Conservation (phyloP, 768 basidiomycete genomes). For the Lepiota brunneoincarnata region DNA sequence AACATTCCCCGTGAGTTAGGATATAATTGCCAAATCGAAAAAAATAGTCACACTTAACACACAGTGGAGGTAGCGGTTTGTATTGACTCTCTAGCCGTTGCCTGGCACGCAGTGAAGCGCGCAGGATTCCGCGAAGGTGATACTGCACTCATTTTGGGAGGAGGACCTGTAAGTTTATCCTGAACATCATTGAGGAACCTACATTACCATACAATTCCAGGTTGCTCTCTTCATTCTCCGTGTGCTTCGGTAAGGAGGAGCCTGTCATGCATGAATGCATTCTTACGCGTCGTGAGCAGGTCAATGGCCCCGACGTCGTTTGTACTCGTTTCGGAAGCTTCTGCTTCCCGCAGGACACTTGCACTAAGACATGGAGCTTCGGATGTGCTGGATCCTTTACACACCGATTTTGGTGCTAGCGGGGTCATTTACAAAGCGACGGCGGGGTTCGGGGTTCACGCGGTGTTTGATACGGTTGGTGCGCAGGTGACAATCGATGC, state of each 20-base stretch:
- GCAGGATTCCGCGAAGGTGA: slow-evolving; percentile 35
- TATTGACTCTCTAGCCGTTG: slow-evolving; percentile 45
- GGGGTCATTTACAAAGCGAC: slow-evolving; percentile 26
- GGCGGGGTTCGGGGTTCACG: slow-evolving; percentile 35
- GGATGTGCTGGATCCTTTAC: slow-evolving; percentile 31
- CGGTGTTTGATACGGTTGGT: slow-evolving; percentile 47
- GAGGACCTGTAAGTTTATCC: slow-evolving; percentile 37
- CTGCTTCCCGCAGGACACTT: slow-evolving; percentile 31
- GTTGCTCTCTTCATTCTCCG: slow-evolving; percentile 37
- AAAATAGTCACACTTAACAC: background rate
- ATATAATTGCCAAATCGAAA: background rate
- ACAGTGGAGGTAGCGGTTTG: slow-evolving; percentile 46
- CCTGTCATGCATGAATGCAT: background rate
- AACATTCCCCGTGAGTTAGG: slow-evolving; percentile 32
- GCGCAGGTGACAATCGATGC: slow-evolving; percentile 33
- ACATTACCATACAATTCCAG: slow-evolving; percentile 14
- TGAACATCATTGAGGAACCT: background rate
- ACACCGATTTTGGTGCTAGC: slow-evolving; percentile 21
- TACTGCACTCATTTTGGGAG: slow-evolving; percentile 40
- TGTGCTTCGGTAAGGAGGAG: slow-evolving; percentile 29
- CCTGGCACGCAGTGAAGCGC: slow-evolving; percentile 42
- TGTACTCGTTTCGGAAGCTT: slow-evolving; percentile 41
- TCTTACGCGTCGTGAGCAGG: slow-evolving; percentile 13
- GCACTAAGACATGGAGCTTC: slow-evolving; percentile 38
- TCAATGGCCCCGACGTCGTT: slow-evolving; percentile 23